Evolutionary conservation across 768 basidiomycete species (phyloP), one percentile per base, ranked within the genome.

Genomic region (Tylopilus cervinicoccineus): DNA sequence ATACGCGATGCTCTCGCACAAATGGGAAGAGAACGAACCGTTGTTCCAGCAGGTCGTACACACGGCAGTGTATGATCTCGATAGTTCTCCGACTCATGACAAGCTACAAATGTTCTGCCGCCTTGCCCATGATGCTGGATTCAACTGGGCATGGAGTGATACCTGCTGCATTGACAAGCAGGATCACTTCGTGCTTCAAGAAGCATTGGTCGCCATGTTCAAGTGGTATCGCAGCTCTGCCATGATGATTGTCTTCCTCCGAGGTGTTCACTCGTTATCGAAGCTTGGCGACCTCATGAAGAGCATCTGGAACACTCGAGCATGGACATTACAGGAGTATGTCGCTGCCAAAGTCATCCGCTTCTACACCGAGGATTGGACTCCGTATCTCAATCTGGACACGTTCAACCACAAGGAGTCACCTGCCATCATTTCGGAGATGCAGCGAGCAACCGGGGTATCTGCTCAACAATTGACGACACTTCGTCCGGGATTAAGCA

Each of bases 241-340:
- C 33, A 8, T 51, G 46, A 41, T 17, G 12, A 17, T 52, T 8
- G 23, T 52, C 12, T 45, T 39, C 10, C 51, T 52, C 27, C 38
- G 38, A 2, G 51, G 43, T n/a, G 51, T 51, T 5, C 36, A 9
- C 8, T 40, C 36, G 12, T 20, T 24, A 12, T 20, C 24, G 3
- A n/a, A 39, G 17, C 20, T 6, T 16, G 50, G 47, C 2, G 47
- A 37, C 22, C 46, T 52, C 4, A 3, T 3, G 14, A 24, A 0
- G 8, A 43, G 42, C 2, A 28, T 11, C 1, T 52, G 51, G 51
- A 49, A 45, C 40, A 53, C 40, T 11, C 34, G 52, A 0, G 44
- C n/a, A 1, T 53, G 52, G 52, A 53, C 44, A 1, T 34, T 45
- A 0, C 52, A 51, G 20, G 49, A 53, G 10, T 53, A 51, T 6